These are phyloP conservation scores for Parathielavia hyrcaniae DNA, from an alignment of 495 filamentous ascomycete genomes.

Conservation along the genomic window DNA sequence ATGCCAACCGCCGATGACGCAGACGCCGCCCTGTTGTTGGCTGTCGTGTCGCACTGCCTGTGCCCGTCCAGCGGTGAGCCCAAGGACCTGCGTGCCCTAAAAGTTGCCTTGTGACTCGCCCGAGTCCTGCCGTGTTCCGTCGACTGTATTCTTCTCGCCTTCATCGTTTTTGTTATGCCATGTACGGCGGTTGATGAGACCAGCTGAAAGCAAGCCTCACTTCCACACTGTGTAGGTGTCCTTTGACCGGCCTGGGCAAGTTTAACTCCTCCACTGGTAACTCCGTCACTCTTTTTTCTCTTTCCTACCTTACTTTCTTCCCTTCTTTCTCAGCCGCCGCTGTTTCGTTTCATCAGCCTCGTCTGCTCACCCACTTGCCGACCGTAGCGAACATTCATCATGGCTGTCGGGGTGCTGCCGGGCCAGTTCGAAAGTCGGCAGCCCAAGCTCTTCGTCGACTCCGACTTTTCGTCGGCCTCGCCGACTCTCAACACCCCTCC, in stretches of 20 bases:
- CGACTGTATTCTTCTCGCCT: neutral
- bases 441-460: neutral
- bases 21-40: neutral
- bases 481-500: neutral
- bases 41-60: neutral
- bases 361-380: neutral
- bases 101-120: neutral
- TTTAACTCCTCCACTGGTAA: neutral
- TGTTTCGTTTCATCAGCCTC: neutral
- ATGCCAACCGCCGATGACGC: neutral
- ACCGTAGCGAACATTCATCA: neutral
- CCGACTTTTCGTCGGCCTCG: neutral
- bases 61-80: slow-evolving; percentile 1
- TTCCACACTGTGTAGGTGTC: too few relatives aligned
- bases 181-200: too few relatives aligned
- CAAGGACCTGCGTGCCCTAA: neutral
- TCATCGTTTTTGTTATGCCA: neutral
- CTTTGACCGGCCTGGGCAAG: neutral
- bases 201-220: too few relatives aligned
- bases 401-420: slow-evolving; percentile 9
- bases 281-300: neutral
- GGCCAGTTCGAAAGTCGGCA: slow-evolving; percentile 3
- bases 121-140: too few relatives aligned
- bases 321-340: neutral
- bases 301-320: neutral